phyloP scores from a whole-genome alignment of 1,139 yeast genomes.

The Eremothecium cymbalariae region DNA sequence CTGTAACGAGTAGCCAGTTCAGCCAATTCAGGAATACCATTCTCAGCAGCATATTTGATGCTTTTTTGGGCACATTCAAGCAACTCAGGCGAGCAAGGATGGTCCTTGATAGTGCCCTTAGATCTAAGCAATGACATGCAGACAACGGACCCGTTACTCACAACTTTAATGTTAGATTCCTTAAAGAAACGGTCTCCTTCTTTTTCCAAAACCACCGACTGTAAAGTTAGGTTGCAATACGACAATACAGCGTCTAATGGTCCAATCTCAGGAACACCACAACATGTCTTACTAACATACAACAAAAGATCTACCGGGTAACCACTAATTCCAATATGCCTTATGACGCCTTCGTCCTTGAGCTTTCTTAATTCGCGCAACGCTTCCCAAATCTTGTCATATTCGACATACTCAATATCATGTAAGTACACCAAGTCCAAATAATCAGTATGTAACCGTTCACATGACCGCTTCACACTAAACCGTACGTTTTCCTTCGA shows the following conservation, averaged over 20 bases:
- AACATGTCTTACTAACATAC: conserved; percentile 39
- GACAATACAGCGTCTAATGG: conserved; percentile 70
- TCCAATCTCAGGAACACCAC: conserved; percentile 32
- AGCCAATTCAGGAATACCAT: conserved; percentile 59
- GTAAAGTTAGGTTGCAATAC: conserved; percentile 77
- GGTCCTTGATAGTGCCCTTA: conserved; percentile 62
- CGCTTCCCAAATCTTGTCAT: conserved; percentile 51
- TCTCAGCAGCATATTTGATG: conserved; percentile 39
- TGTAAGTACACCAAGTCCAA: conserved; percentile 79
- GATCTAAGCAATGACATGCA: conserved; percentile 80
- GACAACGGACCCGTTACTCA: conserved; percentile 76
- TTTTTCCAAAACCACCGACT: conserved; percentile 52
- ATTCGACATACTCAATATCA: conserved; percentile 74
- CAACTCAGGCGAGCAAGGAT: conserved; percentile 66
- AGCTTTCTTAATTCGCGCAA: conserved; percentile 49
- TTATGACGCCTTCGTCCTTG: conserved; percentile 56
- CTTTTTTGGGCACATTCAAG: conserved; percentile 47
- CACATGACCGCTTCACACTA: conserved; percentile 59
- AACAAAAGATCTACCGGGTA: conserved; percentile 70
- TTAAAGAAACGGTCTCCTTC: conserved; percentile 43
- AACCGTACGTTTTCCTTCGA: conserved; percentile 48
- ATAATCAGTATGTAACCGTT: conserved; percentile 56
- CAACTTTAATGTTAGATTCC: conserved; percentile 47
- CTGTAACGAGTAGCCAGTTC: conserved; percentile 77
- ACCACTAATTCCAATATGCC: conserved; percentile 73